Evolutionary conservation across 2,329 filamentous ascomycete species (phyloP), one percentile per base, ranked within the genome.

Genomic region (Sclerotinia trifoliorum): DNA sequence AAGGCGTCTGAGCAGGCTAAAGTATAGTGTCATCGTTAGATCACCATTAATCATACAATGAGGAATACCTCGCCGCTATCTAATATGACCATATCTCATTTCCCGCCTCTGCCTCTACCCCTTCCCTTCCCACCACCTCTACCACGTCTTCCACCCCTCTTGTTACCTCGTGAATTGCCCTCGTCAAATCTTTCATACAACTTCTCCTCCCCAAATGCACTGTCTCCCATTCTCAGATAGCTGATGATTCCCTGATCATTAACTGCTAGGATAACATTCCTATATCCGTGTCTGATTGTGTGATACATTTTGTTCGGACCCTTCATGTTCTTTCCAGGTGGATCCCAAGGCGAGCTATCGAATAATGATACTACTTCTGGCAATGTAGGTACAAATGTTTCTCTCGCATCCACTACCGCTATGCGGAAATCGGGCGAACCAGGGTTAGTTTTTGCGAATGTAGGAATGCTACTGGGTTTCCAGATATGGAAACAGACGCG

Each of bases 191-290:
- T 80, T 75, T 89, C 86, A 74, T 88, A 93, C 49, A 97, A 75
- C 78, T 81, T 87, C 78, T 96, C 93, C 71, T 87, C 85, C 0
- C 84, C 89, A 79, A 97, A 97, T 0, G 89, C 89, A 15, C 88
- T 88, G 81, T 98, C 93, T 1, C 86, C 88, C 69, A 97, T 84
- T 32, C 91, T 83, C 75, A 97, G 83, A 77, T 94, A 98, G 78
- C 94, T 98, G 57, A 94, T 90, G 29, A 98, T 84, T 0, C 95
- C 95, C 71, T 93, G 86, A 77, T 98, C 95, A 46, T 97, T 93
- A 2, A 98, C 86, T 0, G 94, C 95, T 32, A 99, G 78, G 46
- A 97, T 83, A 44, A 95, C 91, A 78, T 92, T 95, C 72, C 92
- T 86, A 78, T 90, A 88, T 1, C 93, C 95, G 75, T 96, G 88